phyloP scores from a whole-genome alignment of 345 rosid species.

The Cochlearia excelsa region DNA sequence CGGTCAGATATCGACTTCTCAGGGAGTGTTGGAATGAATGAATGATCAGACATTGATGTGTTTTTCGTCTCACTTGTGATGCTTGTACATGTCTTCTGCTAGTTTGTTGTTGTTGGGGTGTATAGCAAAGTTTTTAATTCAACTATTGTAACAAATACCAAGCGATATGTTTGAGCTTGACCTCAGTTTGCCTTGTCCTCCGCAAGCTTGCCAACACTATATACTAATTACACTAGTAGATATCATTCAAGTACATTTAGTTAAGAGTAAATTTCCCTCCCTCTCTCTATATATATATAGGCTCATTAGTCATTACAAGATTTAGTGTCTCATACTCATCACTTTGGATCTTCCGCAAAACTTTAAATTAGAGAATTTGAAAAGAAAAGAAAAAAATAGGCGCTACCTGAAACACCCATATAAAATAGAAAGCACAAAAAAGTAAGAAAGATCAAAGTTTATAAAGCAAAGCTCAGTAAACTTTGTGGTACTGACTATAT shows the following conservation, averaged over 20 bases:
- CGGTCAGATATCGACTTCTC: conserved; percentile 69
- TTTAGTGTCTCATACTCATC: conserved; percentile 19
- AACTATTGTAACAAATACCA: no score
- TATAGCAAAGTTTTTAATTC: conserved; percentile 3
- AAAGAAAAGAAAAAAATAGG: conserved; percentile 5
- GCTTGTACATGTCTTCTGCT: conserved; percentile 11
- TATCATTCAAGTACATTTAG: no score
- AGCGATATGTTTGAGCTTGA: background rate
- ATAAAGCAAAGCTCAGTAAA: conserved; percentile 27
- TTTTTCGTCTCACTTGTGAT: background rate
- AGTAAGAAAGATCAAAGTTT: conserved; percentile 33
- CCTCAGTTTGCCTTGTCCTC: background rate
- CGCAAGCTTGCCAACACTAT: background rate
- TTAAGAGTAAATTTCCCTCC: background rate
- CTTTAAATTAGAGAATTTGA: conserved; percentile 25
- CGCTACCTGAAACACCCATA: conserved; percentile 10
- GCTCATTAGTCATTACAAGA: conserved; percentile 19
- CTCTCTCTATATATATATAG: conserved; percentile 5
- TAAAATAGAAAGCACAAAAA: background rate
- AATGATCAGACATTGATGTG: conserved; percentile 31
- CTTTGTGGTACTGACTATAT: background rate
- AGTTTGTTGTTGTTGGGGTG: conserved; percentile 4
- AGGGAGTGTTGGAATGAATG: conserved; percentile 70
- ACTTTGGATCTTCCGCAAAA: conserved; percentile 16
- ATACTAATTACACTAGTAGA: no score